Conservation (phyloP, 176 grass and related monocot genomes). For the Saccharum officinarum region DNA sequence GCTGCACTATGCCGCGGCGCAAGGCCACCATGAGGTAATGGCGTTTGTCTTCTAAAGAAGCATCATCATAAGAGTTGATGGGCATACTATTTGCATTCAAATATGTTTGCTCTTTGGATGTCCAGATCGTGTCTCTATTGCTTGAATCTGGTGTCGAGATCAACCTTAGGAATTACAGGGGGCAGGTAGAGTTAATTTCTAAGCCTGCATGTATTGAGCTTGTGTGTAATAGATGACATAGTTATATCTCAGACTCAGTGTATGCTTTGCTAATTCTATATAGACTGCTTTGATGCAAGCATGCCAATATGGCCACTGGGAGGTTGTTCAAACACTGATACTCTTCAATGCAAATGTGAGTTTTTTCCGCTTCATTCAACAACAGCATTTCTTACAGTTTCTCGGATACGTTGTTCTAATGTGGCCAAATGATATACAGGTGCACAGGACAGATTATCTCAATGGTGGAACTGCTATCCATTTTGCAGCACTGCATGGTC, state of each 20-base stretch:
- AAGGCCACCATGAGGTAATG: constrained; percentile 90
- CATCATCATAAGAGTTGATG: not conserved
- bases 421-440: constrained; percentile 30
- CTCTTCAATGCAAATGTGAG: constrained; percentile 92
- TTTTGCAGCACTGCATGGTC: constrained; percentile 80
- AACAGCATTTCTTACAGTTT: not conserved
- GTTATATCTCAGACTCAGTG: not conserved
- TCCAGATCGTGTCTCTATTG: constrained; percentile 87
- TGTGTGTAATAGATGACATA: not conserved
- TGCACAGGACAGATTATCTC: constrained; percentile 88
- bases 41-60: not conserved
- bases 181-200: constrained; percentile 55
- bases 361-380: not conserved
- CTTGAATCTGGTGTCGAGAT: constrained; percentile 88
- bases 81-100: constrained; percentile 15
- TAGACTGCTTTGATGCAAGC: constrained; percentile 99
- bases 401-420: constrained; percentile 14
- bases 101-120: constrained; percentile 15
- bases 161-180: constrained; percentile 86
- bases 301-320: constrained; percentile 94
- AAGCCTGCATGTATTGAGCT: not conserved
- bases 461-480: constrained; percentile 88
- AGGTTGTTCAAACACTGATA: constrained; percentile 96
- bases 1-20: constrained; percentile 84
- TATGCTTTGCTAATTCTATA: constrained; percentile 26